A percentile compares a stretch with the other conserved stretches of the same genome.
phyloP scores from a whole-genome alignment of 2,329 filamentous ascomycete species.

The Xylogone sp. region DNA sequence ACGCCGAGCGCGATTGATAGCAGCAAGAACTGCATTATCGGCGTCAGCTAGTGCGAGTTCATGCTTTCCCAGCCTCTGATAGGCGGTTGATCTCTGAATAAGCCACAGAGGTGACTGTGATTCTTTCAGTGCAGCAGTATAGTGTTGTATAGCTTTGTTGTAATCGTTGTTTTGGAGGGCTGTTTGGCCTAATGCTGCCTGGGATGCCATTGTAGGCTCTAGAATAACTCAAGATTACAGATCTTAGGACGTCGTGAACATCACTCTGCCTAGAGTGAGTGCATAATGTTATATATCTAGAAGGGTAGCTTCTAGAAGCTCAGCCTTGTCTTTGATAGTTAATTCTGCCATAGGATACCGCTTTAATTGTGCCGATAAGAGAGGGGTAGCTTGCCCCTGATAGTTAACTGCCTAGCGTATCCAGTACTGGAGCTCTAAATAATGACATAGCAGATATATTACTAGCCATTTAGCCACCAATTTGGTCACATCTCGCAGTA shows the following conservation, averaged over 20 bases:
- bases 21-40: slow-evolving; percentile 59
- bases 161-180: slow-evolving; percentile 65
- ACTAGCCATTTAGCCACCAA: too few species aligned
- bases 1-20: slow-evolving; percentile 65
- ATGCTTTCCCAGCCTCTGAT: slow-evolving; percentile 60
- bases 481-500: too few species aligned
- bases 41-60: slow-evolving; percentile 67
- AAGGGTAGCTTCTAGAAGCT: slow-evolving; percentile 6
- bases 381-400: neutral
- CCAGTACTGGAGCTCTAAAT: too few species aligned
- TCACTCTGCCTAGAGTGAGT: neutral
- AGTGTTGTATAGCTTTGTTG: slow-evolving; percentile 62
- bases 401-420: neutral
- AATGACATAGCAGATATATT: too few species aligned
- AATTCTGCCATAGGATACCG: slow-evolving; percentile 1
- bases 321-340: slow-evolving; percentile 8
- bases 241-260: too few species aligned
- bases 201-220: slow-evolving; percentile 40
- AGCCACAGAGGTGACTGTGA: slow-evolving; percentile 77
- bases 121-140: slow-evolving; percentile 64
- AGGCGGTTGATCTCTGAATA: slow-evolving; percentile 75
- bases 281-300: neutral
- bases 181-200: slow-evolving; percentile 45
- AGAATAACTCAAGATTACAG: too few species aligned
- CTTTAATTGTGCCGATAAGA: neutral